Evolutionary conservation across 176 grass and related monocot genomes (phyloP), one percentile per base, ranked within the genome.

Genomic region (Eleusine indica): DNA sequence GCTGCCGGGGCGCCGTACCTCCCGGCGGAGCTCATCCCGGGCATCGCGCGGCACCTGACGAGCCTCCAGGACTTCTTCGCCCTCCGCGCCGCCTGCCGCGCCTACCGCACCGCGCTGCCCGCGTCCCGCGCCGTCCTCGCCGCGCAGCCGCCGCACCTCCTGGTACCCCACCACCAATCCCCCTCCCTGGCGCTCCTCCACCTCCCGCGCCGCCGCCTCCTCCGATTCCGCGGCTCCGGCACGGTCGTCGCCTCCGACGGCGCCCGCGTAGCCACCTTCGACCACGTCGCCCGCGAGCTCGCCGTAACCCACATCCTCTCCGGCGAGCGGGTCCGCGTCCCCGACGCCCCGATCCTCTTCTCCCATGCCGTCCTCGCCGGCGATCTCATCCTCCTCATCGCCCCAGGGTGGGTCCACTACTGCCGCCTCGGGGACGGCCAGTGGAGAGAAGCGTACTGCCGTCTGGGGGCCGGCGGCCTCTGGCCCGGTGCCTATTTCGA

Each of bases 11-110:
- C 82, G 65, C 74, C 83, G 32, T 91, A 80, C 66, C 69, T 90
- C 64, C 87, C 86, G 30, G 83, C 72, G 71, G 73, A 86, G 52
- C 68, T 88, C 69, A 68, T 91, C 70, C 66, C 67, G 21, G 46
- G 49, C 43, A 78, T 91, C 75, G 84, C 90, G 1, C 61, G 69
- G 52, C 81, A 77, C 61, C 83, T 94, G 62, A 42, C 67, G 72
- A 88, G 54, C 57, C 83, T 91, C 30, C 66, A 87, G 66, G 86
- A 94, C 76, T 85, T 89, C 80, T 88, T 78, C 71, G 51, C 75
- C 65, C 90, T 91, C 46, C 89, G 86, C 43, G 75, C 68, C 61
- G 70, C 82, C 37, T 91, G 92, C 83, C 86, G 78, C n/a, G 54
- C 25, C 63, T 94, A 90, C 86, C 86, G 82, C 37, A 65, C 49